Percentiles rank a stretch among this genome's conserved stretches.
Evolutionary conservation across 2,329 filamentous ascomycete species (phyloP).

Genomic region (Alternaria brassicae): DNA sequence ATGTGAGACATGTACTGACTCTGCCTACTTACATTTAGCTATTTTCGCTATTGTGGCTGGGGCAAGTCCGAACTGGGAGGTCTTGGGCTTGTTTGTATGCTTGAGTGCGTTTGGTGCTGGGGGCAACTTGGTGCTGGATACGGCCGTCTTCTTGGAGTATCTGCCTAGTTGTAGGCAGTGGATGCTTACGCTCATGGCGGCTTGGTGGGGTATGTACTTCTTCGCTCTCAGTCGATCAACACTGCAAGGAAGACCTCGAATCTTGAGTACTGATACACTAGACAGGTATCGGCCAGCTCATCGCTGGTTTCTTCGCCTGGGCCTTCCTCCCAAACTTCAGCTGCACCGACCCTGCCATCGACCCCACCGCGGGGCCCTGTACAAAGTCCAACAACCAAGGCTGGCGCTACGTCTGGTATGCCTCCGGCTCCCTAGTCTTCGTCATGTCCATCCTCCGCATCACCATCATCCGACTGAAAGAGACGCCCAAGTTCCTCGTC

Average conservation of each 20-base stretch:
- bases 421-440: slow-evolving; percentile 62
- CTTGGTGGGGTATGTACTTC: slow-evolving; percentile 58
- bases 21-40: slow-evolving; percentile 39
- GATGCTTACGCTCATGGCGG: slow-evolving; percentile 68
- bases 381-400: slow-evolving; percentile 61
- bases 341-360: slow-evolving; percentile 49
- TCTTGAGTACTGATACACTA: not conserved
- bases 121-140: slow-evolving; percentile 69
- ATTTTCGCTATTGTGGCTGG: slow-evolving; percentile 70
- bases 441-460: slow-evolving; percentile 61
- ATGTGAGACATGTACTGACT: not conserved
- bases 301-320: slow-evolving; percentile 64
- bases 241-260: not conserved
- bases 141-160: slow-evolving; percentile 66
- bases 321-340: slow-evolving; percentile 60
- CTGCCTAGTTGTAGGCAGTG: slow-evolving; percentile 67
- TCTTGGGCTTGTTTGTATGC: slow-evolving; percentile 68
- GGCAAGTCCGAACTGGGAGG: slow-evolving; percentile 70
- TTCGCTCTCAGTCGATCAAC: not conserved
- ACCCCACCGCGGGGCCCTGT: slow-evolving; percentile 54
- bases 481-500: slow-evolving; percentile 65
- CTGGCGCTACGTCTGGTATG: slow-evolving; percentile 65
- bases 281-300: slow-evolving; percentile 56
- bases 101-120: slow-evolving; percentile 70
- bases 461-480: slow-evolving; percentile 61